phyloP scores from a whole-genome alignment of 345 rosid species.

The Noccaea caerulescens region DNA sequence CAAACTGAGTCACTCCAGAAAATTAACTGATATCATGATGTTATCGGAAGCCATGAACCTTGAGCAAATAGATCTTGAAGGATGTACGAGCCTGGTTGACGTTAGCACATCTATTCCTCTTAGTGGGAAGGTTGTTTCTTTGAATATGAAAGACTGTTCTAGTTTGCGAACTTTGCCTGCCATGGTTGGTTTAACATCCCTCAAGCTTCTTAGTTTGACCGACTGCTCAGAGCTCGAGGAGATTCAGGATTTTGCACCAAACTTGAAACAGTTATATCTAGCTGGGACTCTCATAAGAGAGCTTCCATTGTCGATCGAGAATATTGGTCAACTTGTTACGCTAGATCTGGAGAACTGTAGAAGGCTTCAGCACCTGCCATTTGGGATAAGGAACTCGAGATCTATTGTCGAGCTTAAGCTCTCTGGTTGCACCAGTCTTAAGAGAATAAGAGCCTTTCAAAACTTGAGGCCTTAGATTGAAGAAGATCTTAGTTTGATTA shows the following conservation, averaged over 20 bases:
- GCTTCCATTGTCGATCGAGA: conserved; percentile 7
- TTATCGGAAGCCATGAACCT: conserved; percentile 25
- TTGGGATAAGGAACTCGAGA: neutral
- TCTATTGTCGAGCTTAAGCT: conserved; percentile 16
- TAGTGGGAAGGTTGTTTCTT: conserved; percentile 29
- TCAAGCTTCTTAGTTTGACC: conserved; percentile 27
- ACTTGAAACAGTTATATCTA: conserved; percentile 26
- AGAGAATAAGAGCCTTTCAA: conserved; percentile 4
- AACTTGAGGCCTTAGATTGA: neutral
- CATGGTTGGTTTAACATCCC: conserved; percentile 6
- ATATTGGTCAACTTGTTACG: conserved; percentile 25
- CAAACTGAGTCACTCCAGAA: conserved; percentile 23
- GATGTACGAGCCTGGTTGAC: conserved; percentile 32
- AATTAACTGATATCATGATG: neutral
- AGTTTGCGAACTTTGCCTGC: neutral
- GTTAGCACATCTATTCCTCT: conserved; percentile 21
- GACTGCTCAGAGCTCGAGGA: conserved; percentile 23
- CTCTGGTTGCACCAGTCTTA: conserved; percentile 30
- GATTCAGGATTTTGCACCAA: conserved; percentile 33
- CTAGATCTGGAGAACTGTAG: conserved; percentile 27
- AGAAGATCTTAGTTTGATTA: conserved; percentile 6
- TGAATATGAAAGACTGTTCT: conserved; percentile 35
- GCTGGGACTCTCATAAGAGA: conserved; percentile 30
- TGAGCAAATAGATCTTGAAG: conserved; percentile 39
- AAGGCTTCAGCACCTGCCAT: conserved; percentile 25